phyloP scores from a whole-genome alignment of 495 filamentous ascomycete species.

The Tuber umbilicatum region DNA sequence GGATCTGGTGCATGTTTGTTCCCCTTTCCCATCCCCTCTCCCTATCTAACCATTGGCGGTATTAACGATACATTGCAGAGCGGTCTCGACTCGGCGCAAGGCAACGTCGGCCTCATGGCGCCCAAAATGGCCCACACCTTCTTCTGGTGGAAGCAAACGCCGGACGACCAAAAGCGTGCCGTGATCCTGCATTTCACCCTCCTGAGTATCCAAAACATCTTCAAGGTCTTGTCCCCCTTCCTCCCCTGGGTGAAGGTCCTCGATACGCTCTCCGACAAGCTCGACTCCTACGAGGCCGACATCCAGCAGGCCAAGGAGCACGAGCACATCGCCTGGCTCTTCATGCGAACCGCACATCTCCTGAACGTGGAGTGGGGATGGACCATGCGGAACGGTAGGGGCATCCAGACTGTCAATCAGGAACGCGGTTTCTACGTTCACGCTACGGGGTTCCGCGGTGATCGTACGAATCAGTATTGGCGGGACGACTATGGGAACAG shows the following conservation, averaged over 20 bases:
- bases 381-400: not conserved
- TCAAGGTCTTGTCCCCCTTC: slow-evolving; percentile 23
- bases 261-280: slow-evolving; percentile 18
- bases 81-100: slow-evolving; percentile 26
- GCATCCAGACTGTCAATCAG: not conserved
- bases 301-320: slow-evolving; percentile 18
- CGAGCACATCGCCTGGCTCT: slow-evolving; percentile 31
- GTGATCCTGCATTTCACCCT: slow-evolving; percentile 27
- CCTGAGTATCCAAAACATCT: slow-evolving; percentile 17
- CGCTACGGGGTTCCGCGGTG: slow-evolving; percentile 19
- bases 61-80: slow-evolving; percentile 9
- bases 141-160: slow-evolving; percentile 27
- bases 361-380: not conserved
- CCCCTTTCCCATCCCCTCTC: not conserved
- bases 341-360: slow-evolving; percentile 21
- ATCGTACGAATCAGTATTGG: slow-evolving; percentile 18
- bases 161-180: slow-evolving; percentile 15
- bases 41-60: not conserved
- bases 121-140: slow-evolving; percentile 35
- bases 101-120: slow-evolving; percentile 34
- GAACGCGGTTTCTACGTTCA: slow-evolving; percentile 28
- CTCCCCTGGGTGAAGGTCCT: slow-evolving; percentile 25
- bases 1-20: slow-evolving; percentile 30
- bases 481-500: not conserved
- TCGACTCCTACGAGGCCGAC: slow-evolving; percentile 11